Evolutionary conservation across 176 grass and related monocot genomes (phyloP).

Genomic region (Oryza australiensis): DNA sequence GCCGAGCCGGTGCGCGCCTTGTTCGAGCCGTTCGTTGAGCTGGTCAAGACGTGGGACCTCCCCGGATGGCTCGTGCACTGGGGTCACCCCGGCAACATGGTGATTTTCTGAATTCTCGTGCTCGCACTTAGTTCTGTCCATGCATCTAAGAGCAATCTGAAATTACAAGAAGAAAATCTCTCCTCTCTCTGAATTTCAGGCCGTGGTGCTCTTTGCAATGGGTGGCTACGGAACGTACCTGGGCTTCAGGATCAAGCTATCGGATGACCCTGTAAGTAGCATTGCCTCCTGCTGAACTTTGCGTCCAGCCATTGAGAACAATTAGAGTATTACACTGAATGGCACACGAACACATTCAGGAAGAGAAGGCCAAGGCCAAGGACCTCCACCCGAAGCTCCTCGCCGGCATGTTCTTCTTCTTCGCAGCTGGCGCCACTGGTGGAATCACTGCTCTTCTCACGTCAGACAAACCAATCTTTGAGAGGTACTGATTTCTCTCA

Average conservation of each 20-base stretch:
- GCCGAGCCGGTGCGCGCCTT: conserved; percentile 52
- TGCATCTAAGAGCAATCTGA: not conserved
- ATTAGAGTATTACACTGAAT: too few relatives aligned
- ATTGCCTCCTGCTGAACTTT: not conserved
- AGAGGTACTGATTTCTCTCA: conserved; percentile 58
- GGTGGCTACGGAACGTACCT: conserved; percentile 87
- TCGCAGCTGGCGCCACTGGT: conserved; percentile 75
- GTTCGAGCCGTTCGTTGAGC: conserved; percentile 79
- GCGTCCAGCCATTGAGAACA: too few relatives aligned
- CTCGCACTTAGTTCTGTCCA: not conserved
- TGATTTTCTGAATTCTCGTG: not conserved
- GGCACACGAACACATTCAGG: conserved; percentile 35
- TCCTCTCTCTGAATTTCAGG: conserved; percentile 41
- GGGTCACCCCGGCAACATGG: conserved; percentile 97
- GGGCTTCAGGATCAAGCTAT: conserved; percentile 88
- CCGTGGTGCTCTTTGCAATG: conserved; percentile 95
- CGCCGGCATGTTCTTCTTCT: conserved; percentile 97
- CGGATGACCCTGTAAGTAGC: conserved; percentile 69
- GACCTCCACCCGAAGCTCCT: conserved; percentile 94
- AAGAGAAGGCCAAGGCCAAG: conserved; percentile 92
- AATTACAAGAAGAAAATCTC: not conserved
- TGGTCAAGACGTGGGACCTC: conserved; percentile 72
- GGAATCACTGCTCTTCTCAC: conserved; percentile 87
- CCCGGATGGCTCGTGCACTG: conserved; percentile 94
- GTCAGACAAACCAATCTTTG: conserved; percentile 83